Percentiles rank a stretch among this genome's conserved stretches.
Evolutionary conservation across 805 yeast genomes (phyloP).

Genomic region (Wickerhamiella kurtzmanii): DNA sequence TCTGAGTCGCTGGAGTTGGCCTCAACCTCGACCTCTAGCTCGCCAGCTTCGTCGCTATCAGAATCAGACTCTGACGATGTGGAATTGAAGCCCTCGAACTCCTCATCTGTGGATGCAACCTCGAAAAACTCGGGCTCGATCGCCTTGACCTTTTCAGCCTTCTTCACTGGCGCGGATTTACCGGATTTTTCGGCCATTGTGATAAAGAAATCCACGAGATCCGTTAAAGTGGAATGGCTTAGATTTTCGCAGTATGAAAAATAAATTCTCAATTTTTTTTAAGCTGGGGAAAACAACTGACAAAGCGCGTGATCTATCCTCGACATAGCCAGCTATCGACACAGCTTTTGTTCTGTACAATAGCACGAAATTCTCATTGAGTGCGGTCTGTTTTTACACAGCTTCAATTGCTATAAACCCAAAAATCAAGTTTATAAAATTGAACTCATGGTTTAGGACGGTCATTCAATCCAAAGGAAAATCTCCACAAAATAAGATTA

Average conservation of each 20-base stretch:
- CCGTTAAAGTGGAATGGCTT: too few species aligned
- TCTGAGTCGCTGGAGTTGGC: background rate
- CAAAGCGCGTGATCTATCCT: background rate
- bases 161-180: background rate
- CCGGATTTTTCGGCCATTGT: constrained; percentile 2
- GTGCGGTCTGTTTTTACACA: too few species aligned
- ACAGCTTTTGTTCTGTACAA: background rate
- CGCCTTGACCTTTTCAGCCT: background rate
- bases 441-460: background rate
- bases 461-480: too few species aligned
- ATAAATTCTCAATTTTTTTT: too few species aligned
- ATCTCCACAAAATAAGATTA: too few species aligned
- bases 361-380: too few species aligned
- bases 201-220: too few species aligned
- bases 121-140: constrained; percentile 9
- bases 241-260: background rate
- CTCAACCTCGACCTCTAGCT: constrained; percentile 2
- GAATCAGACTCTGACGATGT: constrained; percentile 1
- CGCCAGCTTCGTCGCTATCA: constrained; percentile 6
- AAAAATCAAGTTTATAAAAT: background rate
- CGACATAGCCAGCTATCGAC: too few species aligned
- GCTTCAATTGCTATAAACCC: background rate
- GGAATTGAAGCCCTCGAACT: constrained; percentile 14
- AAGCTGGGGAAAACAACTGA: background rate
- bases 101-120: constrained; percentile 19